Base-by-base conservation (phyloP, 805 yeast species). In the Suhomyces sp. region DNA sequence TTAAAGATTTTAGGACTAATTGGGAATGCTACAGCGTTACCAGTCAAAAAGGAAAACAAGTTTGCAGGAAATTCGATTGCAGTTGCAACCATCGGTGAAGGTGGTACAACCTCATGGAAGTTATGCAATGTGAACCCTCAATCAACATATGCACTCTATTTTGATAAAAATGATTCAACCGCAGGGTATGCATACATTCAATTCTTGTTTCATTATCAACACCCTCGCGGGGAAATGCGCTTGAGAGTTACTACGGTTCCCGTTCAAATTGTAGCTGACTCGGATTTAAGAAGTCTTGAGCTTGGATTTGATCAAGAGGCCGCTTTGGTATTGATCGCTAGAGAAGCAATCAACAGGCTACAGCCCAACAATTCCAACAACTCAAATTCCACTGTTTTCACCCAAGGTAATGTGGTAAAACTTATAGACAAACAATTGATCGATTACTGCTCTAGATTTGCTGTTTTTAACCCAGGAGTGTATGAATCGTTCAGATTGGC, bases 231-330 rank as follows among this genome's bases (percentile, higher is more conserved):
- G 3, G 65, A 75, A 16, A 64, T 68, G 49, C 66, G 85, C 44
- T 52, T 81, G 30, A 70, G 79, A 43, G 84, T 81, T 9, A 79
- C 86, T 5, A 80, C 87, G 0, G 54, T 75, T 4, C 66, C 74
- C 5, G 61, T 67, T 19, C 70, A 70, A 3, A 55, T 76, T 3
- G 46, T 68, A 17, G 65, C 67, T 9, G 63, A 65, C 18, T 57
- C 63, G 8, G 72, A 68, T 39, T 53, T 55, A 10, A 51, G 58
- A n/a, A 65, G 60, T 31, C 47, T 79, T 28, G 68, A 73, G 25
- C 53, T 54, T 7, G 72, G 72, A 11, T 80, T 81, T 51, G 88
- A 81, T 52, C 86, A 81, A 54, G 86, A 81, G 50, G 81, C 82
- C 9, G 83, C 85, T 0, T 71, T 81, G 3, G 83, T 81, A 0